Percentiles rank a stretch among this genome's conserved stretches.
Evolutionary conservation across 1,139 yeast species (phyloP).

Genomic region (Saccharomyces hybrid): DNA sequence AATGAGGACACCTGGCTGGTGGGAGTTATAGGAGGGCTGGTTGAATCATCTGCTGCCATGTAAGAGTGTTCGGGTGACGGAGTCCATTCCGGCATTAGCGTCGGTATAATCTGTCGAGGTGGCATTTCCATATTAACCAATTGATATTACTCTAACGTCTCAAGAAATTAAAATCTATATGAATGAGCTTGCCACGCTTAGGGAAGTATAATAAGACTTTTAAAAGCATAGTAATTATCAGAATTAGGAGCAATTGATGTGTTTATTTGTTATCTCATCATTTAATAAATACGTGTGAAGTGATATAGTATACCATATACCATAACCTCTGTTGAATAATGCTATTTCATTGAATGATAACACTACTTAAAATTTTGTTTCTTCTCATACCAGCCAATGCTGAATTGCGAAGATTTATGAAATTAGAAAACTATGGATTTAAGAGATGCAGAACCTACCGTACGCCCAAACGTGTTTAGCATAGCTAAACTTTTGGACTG

Average conservation of each 20-base stretch:
- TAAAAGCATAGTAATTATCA: background rate
- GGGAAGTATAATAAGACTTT: background rate
- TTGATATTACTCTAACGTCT: background rate
- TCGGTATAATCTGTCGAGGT: background rate
- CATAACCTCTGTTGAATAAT: background rate
- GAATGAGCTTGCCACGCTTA: background rate
- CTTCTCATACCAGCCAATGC: background rate
- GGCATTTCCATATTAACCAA: background rate
- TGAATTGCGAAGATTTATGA: background rate
- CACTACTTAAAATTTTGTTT: background rate
- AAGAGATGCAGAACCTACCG: background rate
- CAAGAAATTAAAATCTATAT: background rate
- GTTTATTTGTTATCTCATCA: background rate
- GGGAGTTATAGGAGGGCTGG: background rate
- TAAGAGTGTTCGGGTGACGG: background rate
- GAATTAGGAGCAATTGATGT: background rate
- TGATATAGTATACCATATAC: background rate
- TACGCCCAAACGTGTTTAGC: background rate
- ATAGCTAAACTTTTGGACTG: background rate
- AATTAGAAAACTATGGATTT: background rate
- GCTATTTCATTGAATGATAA: background rate
- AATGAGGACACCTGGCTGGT: conserved; percentile 7
- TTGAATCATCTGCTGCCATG: background rate
- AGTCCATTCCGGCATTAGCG: background rate
- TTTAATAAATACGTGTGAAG: background rate